phyloP scores from a whole-genome alignment of 2,329 filamentous ascomycete species.

The Chrysoporthe deuterocubensis region DNA sequence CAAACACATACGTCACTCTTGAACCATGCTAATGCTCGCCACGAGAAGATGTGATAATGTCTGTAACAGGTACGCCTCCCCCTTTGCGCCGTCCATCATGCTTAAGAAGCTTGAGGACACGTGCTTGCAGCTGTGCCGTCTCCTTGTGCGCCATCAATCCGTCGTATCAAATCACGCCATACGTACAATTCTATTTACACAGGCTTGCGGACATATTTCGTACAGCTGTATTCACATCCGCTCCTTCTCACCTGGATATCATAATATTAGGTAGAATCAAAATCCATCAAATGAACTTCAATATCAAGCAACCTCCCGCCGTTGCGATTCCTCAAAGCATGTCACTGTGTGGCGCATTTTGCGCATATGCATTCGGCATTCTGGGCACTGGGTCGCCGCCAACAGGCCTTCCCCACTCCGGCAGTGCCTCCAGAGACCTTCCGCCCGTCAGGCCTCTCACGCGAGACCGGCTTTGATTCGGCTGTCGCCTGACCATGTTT shows the following conservation, averaged over 20 bases:
- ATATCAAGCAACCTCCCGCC: neutral
- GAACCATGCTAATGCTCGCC: conserved; percentile 37
- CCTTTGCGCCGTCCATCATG: neutral
- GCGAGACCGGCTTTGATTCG: conserved; percentile 60
- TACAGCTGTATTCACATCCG: conserved; percentile 5
- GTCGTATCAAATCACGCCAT: conserved; percentile 6
- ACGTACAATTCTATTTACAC: conserved; percentile 17
- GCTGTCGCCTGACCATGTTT: conserved; percentile 63
- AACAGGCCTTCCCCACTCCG: conserved; percentile 28
- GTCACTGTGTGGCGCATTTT: conserved; percentile 40
- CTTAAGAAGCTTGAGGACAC: neutral
- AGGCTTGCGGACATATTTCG: conserved; percentile 4
- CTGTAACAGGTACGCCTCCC: conserved; percentile 32
- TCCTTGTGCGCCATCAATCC: conserved; percentile 2
- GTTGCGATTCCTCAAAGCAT: conserved; percentile 35
- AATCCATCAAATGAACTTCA: neutral
- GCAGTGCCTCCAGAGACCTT: conserved; percentile 40
- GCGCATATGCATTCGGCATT: conserved; percentile 41
- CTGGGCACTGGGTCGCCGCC: conserved; percentile 47
- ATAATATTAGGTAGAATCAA: neutral
- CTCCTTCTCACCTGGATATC: neutral
- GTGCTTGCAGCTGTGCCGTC: neutral
- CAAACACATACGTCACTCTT: conserved; percentile 24
- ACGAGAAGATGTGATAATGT: conserved; percentile 27
- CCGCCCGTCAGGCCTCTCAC: conserved; percentile 67